Evolutionary conservation across 75 land plant genomes (phyloP), one percentile per base, ranked within the genome.

Genomic region (Picea glauca): DNA sequence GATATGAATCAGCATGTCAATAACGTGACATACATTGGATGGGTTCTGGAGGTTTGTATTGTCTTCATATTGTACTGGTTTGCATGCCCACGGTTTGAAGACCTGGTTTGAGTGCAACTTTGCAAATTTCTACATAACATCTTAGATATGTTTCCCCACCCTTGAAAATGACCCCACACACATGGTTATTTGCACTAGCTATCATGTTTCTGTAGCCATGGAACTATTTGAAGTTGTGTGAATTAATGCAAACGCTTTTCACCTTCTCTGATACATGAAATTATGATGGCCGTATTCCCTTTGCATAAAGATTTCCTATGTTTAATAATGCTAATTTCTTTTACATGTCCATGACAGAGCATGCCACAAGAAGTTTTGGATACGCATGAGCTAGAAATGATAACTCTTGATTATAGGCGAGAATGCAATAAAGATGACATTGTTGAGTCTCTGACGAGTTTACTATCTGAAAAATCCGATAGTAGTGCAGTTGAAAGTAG

Each of bases 1-100:
- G 99, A 96, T 80, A 96, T 96, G 99, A 96, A 96, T 77, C 93
- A 89, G 80, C 99, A 96, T 85, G 99, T 96, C 57, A 96, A 96
- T 83, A 96, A 96, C 78, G 99, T 96, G 2, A 82, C 96, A 4
- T 96, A 96, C 82, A 92, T 96, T 75, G 97, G 97, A 56, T 96
- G 99, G 99, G 84, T 96, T 76, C 85, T 96, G n/a, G 99, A 96
- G 89, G 99, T 95, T 79, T 46, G 17, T 15, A 60, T 60, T 20
- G 56, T 68, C n/a, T 35, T 38, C 66, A 3, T 23, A 38, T 30
- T 38, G 3, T 56, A 56, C 3, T 57, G 77, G 60, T 56, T n/a
- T 8, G 18, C 35, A 68, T n/a, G 18, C 5, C 8, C 43, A 1
- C 35, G 1, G 33, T 63, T 31, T 63, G 66, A n/a, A 61, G 18